Base-by-base conservation (phyloP, 2,329 filamentous ascomycete species). In the Trichoderma polysporum region DNA sequence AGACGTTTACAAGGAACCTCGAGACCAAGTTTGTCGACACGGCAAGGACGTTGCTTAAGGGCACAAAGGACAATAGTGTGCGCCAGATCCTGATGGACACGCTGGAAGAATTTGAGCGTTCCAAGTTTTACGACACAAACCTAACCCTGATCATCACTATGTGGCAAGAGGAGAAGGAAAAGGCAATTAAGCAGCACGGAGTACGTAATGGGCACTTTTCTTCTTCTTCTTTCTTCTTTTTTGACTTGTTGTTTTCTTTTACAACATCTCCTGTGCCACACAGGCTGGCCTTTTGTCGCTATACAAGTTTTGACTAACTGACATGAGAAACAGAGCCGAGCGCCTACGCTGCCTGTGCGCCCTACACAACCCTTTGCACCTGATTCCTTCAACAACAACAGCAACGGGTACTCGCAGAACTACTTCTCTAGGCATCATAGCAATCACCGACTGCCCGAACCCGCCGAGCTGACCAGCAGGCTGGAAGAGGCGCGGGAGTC, bases 401-500 rank as follows among this genome's bases (percentile, higher is more conserved):
- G 41, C 41, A 73, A 82, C 69, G 72, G 77, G 17, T 79, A 81
- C 70, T 81, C 79, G 15, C 83, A 86, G 72, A 87, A 88, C 73
- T 88, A 88, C 76, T 88, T 87, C 71, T 79, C 85, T 19, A 82
- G 84, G 57, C 79, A 79, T 66, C 84, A 85, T 72, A 77, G 75
- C 69, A 83, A 80, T 67, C 79, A 78, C 29, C 79, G 78, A 41
- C 78, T 88, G 10, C 95, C 95, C 0, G 79, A 87, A 22, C 88
- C 92, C 0, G 83, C 87, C 13, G 94, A 98, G 80, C 85, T 99
- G 15, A 88, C 89, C 0, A 90, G 90, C 67, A 88, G 95, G 52
- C 87, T 99, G 45, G 92, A 97, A 76, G 95, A 99, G 81, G 94
- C 94, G 9, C 88, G 88, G 69, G 97, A 93, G 2, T 96, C 93